Evolutionary conservation across 2,329 filamentous ascomycete species (phyloP), one percentile per base, ranked within the genome.

Genomic region (Monosporascus sp.): DNA sequence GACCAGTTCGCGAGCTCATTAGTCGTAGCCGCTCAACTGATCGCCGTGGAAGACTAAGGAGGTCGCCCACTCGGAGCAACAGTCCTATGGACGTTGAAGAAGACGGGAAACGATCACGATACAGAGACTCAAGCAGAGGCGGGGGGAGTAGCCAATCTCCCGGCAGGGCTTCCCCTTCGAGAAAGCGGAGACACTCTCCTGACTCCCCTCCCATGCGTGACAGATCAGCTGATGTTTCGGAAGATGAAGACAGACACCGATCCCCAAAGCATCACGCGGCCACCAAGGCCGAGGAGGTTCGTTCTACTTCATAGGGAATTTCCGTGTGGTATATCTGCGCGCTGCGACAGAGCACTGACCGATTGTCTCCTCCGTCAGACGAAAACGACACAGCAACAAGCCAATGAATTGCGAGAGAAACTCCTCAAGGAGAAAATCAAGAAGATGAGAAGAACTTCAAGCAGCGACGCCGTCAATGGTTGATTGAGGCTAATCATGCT

Each of bases 211-310:
- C 72, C 66, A 67, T 68, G 65, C 75, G 71, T 72, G 68, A 75
- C 69, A 80, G 72, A 70, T 76, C 75, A 67, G 79, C 77, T 83
- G 81, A 84, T 82, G 70, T 69, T 77, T 75, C 70, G 65, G 72
- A 73, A 69, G 69, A 72, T 71, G 68, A 75, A 70, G 68, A 71
- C 65, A 75, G 70, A 70, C 63, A 64, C 57, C 65, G 59, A 66
- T 61, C 70, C 59, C 58, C 66, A 55, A 67, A 60, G 63, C 59
- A 64, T 59, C 63, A 63, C 45, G 58, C 64, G 56, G 62, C 61
- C 58, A 62, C 66, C 55, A 58, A 61, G 62, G 66, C 67, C 59
- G 66, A 72, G 69, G 72, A 75, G 71, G 73, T 74, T 75, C 67
- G 69, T 68, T 62, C 60, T 64, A 62, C 64, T 65, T 65, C 58